Evolutionary conservation across 495 filamentous ascomycete genomes (phyloP), one percentile per base, ranked within the genome.

Genomic region (Talaromyces thailandensis): DNA sequence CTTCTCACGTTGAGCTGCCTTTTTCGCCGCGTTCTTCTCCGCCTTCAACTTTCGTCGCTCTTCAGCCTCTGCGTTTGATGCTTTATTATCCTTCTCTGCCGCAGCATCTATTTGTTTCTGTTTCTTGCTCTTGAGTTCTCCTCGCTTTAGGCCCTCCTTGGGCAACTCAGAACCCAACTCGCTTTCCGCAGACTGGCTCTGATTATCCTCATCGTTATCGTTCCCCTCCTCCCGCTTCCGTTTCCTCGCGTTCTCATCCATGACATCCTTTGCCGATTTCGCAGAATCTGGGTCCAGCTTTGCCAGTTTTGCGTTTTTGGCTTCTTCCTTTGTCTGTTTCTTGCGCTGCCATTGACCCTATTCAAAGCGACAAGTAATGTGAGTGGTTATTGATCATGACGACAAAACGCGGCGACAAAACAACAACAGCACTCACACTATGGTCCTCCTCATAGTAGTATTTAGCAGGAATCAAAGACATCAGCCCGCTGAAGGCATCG

Each of bases 401-500:
- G 56, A 64, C 50, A 64, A 35, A 23, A 64, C 24, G 21, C 18
- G 8, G 59, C 31, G n/a, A 62, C 9, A 40, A 40, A 59, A 18
- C 14, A 29, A 58, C 58, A 59, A 18, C 14, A 31, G 56, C 58
- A 87, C 91, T 66, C 87, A 96, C 92, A 76, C 78, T 92, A 45
- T 78, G 86, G 67, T 95, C 91, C 67, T 92, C 87, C 43, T 87
- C 90, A 70, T 94, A 96, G 75, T 96, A 96, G 67, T 89, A 85
- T 73, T 93, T 93, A 23, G 91, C 93, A 28, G 94, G 94, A 68
- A 96, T 96, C 55, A 98, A 79, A 26, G 92, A 93, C 64, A 98
- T 81, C 18, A 98, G 75, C 61, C 93, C 91, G 71, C 96, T 88
- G 70, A 98, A 97, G 64, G 93, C 86, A 73, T 88, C 82, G 32